Base-by-base conservation (phyloP, 176 grass and related monocot species). In the Secale cereale region DNA sequence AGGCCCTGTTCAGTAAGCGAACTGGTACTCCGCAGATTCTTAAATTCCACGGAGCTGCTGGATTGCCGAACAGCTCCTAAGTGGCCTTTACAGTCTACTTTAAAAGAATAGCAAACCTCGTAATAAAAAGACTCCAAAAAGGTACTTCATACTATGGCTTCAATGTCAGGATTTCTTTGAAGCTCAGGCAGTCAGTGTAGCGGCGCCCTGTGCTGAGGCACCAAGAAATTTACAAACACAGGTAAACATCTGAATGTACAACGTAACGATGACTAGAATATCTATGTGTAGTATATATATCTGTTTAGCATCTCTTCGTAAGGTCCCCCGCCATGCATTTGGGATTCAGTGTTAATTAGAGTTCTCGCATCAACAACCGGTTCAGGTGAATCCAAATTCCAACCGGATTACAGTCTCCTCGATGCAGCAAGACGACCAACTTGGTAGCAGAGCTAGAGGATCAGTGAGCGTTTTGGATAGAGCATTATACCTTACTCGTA, bases 401-500 rank as follows among this genome's bases (percentile, higher is more conserved):
- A 59, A 16, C 57, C 35, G 5, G 14, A 65, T 70, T 78, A 26
- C 35, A 83, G 13, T 48, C 62, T 33, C 65, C 25, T 33, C 78
- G 36, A 10, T 31, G 45, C 37, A 65, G 20, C 15, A 80, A 43
- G n/a, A 45, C 46, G 10, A 74, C 6, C 19, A 52, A 52, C 45
- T 52, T 52, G 48, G 45, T 28, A 65, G 10, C 7, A 76, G 39
- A 20, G 66, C 76, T 74, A 61, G 41, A 78, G 77, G 30, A 78
- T 57, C 59, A 63, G 45, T 19, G 50, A n/a, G 28, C 37, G 60
- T 20, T 67, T 37, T 74, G 79, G 23, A 0, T 39, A 77, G 35
- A 19, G 48, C n/a, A 52, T 9, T 22, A 22, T 13, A 52, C 36
- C 30, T 54, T 56, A 99, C 14, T 92, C 93, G 3, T 84, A 95